Conservation (phyloP, 2,329 filamentous ascomycete genomes). For the Gaeumannomyces sp. region DNA sequence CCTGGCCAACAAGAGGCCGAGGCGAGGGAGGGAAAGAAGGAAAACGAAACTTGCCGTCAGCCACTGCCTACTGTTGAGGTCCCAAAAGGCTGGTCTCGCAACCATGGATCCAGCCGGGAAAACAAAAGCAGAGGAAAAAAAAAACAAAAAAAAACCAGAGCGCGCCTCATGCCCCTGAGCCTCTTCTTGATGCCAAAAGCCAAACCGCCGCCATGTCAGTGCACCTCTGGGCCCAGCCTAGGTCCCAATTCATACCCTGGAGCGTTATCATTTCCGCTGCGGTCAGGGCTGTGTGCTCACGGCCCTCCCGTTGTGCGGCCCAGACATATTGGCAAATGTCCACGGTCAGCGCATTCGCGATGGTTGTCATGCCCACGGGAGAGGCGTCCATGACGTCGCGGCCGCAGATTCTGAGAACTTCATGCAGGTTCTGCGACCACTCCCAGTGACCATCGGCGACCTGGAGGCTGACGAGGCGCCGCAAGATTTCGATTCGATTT, state of each 20-base stretch:
- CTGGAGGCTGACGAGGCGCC: constrained; percentile 16
- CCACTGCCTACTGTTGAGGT: too few relatives aligned
- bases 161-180: background rate
- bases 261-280: constrained; percentile 15
- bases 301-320: constrained; percentile 16
- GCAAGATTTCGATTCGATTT: constrained; percentile 18
- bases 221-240: constrained; percentile 13
- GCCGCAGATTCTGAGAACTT: constrained; percentile 15
- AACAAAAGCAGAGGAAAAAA: background rate
- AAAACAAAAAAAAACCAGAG: background rate
- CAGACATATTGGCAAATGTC: constrained; percentile 17
- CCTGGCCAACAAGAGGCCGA: background rate
- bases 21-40: background rate
- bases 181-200: background rate
- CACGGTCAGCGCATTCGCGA: constrained; percentile 15
- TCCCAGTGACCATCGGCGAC: constrained; percentile 16
- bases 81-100: background rate
- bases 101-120: too few relatives aligned
- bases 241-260: constrained; percentile 17
- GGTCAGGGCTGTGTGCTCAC: constrained; percentile 13
- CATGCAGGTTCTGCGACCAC: constrained; percentile 13
- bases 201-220: constrained; percentile 5
- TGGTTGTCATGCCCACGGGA: constrained; percentile 14
- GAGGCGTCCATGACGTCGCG: constrained; percentile 9
- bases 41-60: background rate